These are phyloP conservation scores for Colletotrichum endophyticum DNA, from an alignment of 2,329 filamentous ascomycete genomes.

Conservation along the genomic window DNA sequence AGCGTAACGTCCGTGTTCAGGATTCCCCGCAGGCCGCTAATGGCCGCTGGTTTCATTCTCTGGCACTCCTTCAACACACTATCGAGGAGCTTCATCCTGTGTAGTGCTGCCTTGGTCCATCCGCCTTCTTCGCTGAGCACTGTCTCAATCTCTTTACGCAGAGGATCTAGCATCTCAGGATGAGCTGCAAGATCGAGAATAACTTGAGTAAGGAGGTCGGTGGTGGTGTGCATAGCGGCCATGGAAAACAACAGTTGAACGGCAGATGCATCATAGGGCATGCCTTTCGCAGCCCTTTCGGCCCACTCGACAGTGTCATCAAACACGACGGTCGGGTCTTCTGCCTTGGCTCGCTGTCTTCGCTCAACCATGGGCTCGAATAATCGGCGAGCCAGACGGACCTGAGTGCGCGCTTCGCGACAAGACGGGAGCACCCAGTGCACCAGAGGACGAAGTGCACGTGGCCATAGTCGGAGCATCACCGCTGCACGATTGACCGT, in stretches of 20 bases:
- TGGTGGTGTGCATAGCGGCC: slow-evolving; percentile 48
- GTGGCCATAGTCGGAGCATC: slow-evolving; percentile 44
- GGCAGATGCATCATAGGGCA: slow-evolving; percentile 68
- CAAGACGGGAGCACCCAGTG: slow-evolving; percentile 48
- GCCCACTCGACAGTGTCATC: slow-evolving; percentile 49
- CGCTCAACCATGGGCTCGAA: slow-evolving; percentile 34
- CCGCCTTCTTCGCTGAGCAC: slow-evolving; percentile 36
- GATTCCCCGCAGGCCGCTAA: background rate
- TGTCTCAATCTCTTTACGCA: slow-evolving; percentile 45
- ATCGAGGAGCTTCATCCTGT: slow-evolving; percentile 43
- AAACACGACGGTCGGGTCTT: slow-evolving; percentile 8
- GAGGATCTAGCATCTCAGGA: slow-evolving; percentile 41
- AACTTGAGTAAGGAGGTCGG: slow-evolving; percentile 37
- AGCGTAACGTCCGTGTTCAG: background rate
- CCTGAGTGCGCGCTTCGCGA: slow-evolving; percentile 37
- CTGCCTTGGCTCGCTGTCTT: slow-evolving; percentile 25
- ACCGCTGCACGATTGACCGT: slow-evolving; percentile 38
- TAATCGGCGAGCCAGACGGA: slow-evolving; percentile 40
- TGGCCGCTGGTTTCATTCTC: slow-evolving; percentile 23
- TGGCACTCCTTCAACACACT: slow-evolving; percentile 45
- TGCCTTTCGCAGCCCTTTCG: slow-evolving; percentile 44
- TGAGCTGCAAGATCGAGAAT: slow-evolving; percentile 43
- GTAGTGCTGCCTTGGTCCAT: slow-evolving; percentile 38
- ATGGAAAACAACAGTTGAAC: slow-evolving; percentile 83
- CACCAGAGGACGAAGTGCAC: slow-evolving; percentile 41